Percentiles rank a stretch among this genome's conserved stretches.
Evolutionary conservation across 352 stramenopile genomes (phyloP).

Genomic region (Phytophthora pisi): DNA sequence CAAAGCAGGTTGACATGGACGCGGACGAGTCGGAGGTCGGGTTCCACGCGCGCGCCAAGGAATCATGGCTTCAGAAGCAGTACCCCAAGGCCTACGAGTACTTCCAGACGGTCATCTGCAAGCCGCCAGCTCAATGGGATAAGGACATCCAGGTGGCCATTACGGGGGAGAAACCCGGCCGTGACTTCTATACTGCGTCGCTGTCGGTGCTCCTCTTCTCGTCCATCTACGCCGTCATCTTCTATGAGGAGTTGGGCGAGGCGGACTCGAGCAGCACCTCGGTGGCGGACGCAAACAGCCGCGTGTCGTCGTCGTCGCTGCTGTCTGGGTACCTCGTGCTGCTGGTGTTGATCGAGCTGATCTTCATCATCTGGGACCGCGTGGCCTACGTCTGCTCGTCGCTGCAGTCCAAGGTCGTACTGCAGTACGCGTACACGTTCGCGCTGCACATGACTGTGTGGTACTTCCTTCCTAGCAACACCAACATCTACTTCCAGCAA

Average conservation of each 20-base stretch:
- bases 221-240: slow-evolving; percentile 73
- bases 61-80: slow-evolving; percentile 62
- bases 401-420: slow-evolving; percentile 70
- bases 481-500: slow-evolving; percentile 83
- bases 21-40: slow-evolving; percentile 51
- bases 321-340: slow-evolving; percentile 89
- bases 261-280: slow-evolving; percentile 44
- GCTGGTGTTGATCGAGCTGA: slow-evolving; percentile 77
- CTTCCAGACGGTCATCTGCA: slow-evolving; percentile 67
- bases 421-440: slow-evolving; percentile 80
- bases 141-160: slow-evolving; percentile 87
- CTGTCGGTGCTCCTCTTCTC: slow-evolving; percentile 70
- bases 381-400: slow-evolving; percentile 82
- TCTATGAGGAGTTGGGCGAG: slow-evolving; percentile 79
- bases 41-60: slow-evolving; percentile 51
- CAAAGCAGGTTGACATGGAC: slow-evolving; percentile 69
- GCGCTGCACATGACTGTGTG: slow-evolving; percentile 77
- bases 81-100: slow-evolving; percentile 56
- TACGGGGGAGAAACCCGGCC: slow-evolving; percentile 74
- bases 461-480: slow-evolving; percentile 77
- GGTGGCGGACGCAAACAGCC: slow-evolving; percentile 50
- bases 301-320: slow-evolving; percentile 70
- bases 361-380: slow-evolving; percentile 88
- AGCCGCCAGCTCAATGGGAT: slow-evolving; percentile 79
- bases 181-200: slow-evolving; percentile 77